Conservation (phyloP, 2,329 filamentous ascomycete species). For the Stagonosporopsis vannaccii region DNA sequence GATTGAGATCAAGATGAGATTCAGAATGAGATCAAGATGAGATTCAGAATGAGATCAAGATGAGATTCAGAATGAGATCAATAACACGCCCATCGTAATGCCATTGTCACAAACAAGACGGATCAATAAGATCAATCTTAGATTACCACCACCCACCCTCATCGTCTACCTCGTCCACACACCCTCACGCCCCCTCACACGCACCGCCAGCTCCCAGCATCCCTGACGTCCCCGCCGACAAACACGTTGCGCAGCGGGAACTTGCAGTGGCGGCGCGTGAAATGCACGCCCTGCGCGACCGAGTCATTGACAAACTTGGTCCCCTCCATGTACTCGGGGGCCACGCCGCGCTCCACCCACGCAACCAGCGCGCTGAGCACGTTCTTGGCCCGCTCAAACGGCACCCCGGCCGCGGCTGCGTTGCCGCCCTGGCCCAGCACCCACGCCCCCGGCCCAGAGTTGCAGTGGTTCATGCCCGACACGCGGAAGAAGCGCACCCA, state of each 20-base stretch:
- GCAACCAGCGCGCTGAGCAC: conserved; percentile 53
- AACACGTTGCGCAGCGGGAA: conserved; percentile 16
- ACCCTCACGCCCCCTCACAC: too few relatives aligned
- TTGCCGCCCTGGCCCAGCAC: conserved; percentile 37
- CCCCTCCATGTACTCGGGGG: conserved; percentile 47
- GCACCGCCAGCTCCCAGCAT: conserved; percentile 7
- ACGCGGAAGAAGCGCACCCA: conserved; percentile 60
- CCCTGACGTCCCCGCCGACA: background rate
- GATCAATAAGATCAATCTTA: too few relatives aligned
- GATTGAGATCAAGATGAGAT: too few relatives aligned
- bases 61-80: too few relatives aligned
- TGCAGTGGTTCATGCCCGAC: conserved; percentile 62
- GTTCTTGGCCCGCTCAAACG: conserved; percentile 26
- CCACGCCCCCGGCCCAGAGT: conserved; percentile 55
- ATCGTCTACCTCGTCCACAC: too few relatives aligned
- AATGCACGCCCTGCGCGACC: conserved; percentile 50
- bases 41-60: too few relatives aligned
- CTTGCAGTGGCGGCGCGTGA: conserved; percentile 58
- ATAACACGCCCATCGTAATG: too few relatives aligned
- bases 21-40: too few relatives aligned
- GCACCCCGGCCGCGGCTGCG: conserved; percentile 25
- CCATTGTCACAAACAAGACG: too few relatives aligned
- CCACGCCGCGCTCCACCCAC: conserved; percentile 52
- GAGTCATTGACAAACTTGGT: conserved; percentile 49
- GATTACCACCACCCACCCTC: too few relatives aligned